Conservation (phyloP, 352 stramenopile species). For the Phytopythium ostracodes region DNA sequence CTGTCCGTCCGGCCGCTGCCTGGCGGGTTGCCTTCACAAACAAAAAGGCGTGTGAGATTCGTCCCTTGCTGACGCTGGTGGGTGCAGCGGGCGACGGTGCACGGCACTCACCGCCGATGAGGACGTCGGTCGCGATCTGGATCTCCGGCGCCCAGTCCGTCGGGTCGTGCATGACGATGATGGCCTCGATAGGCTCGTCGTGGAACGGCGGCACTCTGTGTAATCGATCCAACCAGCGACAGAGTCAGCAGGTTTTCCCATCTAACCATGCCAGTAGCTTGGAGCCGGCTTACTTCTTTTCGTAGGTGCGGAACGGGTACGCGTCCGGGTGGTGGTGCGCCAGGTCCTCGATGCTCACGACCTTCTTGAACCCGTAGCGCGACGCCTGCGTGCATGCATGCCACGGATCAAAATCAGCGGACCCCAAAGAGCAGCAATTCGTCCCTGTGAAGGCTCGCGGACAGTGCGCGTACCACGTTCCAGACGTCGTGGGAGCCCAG, state of each 20-base stretch:
- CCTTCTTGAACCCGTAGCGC: conserved; percentile 83
- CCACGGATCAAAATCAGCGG: background rate
- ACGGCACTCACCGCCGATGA: conserved; percentile 48
- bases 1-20: conserved; percentile 41
- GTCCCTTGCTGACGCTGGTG: background rate
- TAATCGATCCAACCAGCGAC: background rate
- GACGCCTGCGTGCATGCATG: conserved; percentile 20
- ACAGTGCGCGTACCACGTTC: conserved; percentile 44
- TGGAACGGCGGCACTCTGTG: conserved; percentile 44
- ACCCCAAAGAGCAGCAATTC: background rate
- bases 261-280: background rate
- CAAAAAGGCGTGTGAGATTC: background rate
- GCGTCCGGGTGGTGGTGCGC: conserved; percentile 62
- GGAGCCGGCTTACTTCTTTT: conserved; percentile 42
- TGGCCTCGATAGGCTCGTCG: conserved; percentile 72
- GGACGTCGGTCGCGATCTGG: conserved; percentile 86
- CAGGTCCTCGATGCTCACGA: conserved; percentile 71
- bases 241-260: conserved; percentile 1
- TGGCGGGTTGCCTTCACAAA: conserved; percentile 44
- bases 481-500: conserved; percentile 83
- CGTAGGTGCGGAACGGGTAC: conserved; percentile 78
- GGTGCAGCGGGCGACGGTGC: background rate
- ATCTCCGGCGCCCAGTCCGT: conserved; percentile 87
- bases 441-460: background rate
- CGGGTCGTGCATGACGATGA: conserved; percentile 90